Percentiles rank a stretch among this genome's conserved stretches.
Conservation (phyloP, 2,329 filamentous ascomycete genomes). For the Aspergillus felis region DNA sequence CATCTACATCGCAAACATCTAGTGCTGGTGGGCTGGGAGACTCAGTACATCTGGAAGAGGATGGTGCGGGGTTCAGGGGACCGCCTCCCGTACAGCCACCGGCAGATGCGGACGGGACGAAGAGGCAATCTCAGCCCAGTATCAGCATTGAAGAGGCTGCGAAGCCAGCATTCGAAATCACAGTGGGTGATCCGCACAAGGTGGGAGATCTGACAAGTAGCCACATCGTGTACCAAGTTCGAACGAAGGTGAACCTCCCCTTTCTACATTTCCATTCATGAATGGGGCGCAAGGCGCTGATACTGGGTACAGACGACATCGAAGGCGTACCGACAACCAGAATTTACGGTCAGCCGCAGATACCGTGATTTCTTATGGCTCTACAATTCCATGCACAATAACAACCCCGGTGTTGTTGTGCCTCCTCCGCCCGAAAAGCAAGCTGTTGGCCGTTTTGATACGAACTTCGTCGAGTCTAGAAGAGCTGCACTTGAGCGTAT, state of each 20-base stretch:
- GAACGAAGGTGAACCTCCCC: slow-evolving; percentile 67
- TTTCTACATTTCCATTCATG: background rate
- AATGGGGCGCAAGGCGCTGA: slow-evolving; percentile 5
- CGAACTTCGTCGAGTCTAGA: slow-evolving; percentile 91
- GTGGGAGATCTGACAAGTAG: slow-evolving; percentile 95
- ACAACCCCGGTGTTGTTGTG: slow-evolving; percentile 91
- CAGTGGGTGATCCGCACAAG: slow-evolving; percentile 94
- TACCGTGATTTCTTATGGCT: slow-evolving; percentile 98
- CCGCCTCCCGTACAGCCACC: slow-evolving; percentile 57
- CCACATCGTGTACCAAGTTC: slow-evolving; percentile 95
- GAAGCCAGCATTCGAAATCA: slow-evolving; percentile 86
- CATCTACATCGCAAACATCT: slow-evolving; percentile 43
- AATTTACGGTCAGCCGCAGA: slow-evolving; percentile 88
- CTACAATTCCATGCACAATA: slow-evolving; percentile 89
- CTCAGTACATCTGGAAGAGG: slow-evolving; percentile 68
- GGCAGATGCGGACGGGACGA: slow-evolving; percentile 39
- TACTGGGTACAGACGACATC: slow-evolving; percentile 68
- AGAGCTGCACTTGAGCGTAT: slow-evolving; percentile 92
- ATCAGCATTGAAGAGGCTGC: slow-evolving; percentile 89
- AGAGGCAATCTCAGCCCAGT: slow-evolving; percentile 64
- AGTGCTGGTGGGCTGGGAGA: slow-evolving; percentile 55
- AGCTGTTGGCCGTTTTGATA: slow-evolving; percentile 91
- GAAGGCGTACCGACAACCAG: slow-evolving; percentile 87
- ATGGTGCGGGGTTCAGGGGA: slow-evolving; percentile 61
- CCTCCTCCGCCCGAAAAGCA: slow-evolving; percentile 97